phyloP scores from a whole-genome alignment of 2,329 filamentous ascomycete genomes.

The Trichoderma endophyticum region DNA sequence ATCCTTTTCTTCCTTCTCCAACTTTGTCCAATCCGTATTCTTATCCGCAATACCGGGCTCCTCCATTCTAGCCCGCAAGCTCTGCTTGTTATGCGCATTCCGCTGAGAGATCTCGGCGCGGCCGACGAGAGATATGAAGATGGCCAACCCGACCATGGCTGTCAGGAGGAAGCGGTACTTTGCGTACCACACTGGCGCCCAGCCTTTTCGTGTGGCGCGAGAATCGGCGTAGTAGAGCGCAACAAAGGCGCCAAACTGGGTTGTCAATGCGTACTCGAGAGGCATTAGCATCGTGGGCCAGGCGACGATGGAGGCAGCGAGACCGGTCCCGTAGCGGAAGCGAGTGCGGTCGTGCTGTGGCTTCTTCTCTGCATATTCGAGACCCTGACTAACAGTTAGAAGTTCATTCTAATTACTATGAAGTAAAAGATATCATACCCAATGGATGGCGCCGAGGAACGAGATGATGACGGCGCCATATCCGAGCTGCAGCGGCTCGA shows the following conservation, averaged over 20 bases:
- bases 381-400: conserved; percentile 45
- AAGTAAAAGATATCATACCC: conserved; percentile 44
- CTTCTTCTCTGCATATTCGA: conserved; percentile 75
- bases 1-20: conserved; percentile 42
- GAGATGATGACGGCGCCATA: conserved; percentile 92
- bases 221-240: conserved; percentile 83
- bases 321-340: conserved; percentile 78
- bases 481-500: conserved; percentile 86
- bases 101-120: conserved; percentile 66
- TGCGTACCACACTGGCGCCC: conserved; percentile 81
- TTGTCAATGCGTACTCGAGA: conserved; percentile 77
- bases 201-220: conserved; percentile 68
- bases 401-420: not conserved
- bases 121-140: conserved; percentile 77
- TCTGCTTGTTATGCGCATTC: conserved; percentile 30
- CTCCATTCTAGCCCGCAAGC: conserved; percentile 39
- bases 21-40: conserved; percentile 44
- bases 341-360: conserved; percentile 62
- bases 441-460: conserved; percentile 90
- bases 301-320: conserved; percentile 73
- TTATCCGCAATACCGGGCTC: conserved; percentile 34
- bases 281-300: conserved; percentile 89
- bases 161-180: conserved; percentile 91
- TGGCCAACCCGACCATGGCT: conserved; percentile 79
- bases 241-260: conserved; percentile 81